Evolutionary conservation across 805 yeast species (phyloP).

Genomic region (Kurtzmaniella fragi): DNA sequence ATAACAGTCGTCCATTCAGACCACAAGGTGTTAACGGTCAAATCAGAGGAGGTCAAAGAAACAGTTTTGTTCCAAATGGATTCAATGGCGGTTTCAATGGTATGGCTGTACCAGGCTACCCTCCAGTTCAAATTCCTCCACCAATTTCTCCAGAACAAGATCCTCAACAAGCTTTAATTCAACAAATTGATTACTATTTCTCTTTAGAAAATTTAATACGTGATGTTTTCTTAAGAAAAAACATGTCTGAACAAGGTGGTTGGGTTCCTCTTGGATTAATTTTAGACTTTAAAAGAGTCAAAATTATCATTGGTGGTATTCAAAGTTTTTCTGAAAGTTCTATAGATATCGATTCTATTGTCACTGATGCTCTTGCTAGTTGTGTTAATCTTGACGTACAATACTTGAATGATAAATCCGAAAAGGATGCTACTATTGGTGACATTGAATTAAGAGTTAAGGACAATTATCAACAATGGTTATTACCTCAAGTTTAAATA

Average conservation of each 20-base stretch:
- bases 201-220: conserved; percentile 81
- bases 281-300: conserved; percentile 71
- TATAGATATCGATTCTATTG: conserved; percentile 18
- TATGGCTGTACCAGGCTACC: conserved; percentile 9
- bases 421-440: conserved; percentile 27
- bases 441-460: conserved; percentile 59
- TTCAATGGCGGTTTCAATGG: conserved; percentile 12
- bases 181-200: conserved; percentile 87
- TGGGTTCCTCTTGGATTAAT: conserved; percentile 60
- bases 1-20: conserved; percentile 24
- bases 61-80: conserved; percentile 11
- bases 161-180: conserved; percentile 38
- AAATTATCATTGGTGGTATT: conserved; percentile 43
- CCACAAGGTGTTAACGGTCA: conserved; percentile 10
- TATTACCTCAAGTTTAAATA: conserved; percentile 39
- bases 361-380: conserved; percentile 50
- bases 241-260: conserved; percentile 79
- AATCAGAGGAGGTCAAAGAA: conserved; percentile 12
- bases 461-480: conserved; percentile 60
- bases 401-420: conserved; percentile 29
- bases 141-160: conserved; percentile 44
- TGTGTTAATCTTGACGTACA: conserved; percentile 49
- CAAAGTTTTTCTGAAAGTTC: conserved; percentile 25
- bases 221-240: conserved; percentile 76
- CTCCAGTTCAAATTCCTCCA: conserved; percentile 34